Evolutionary conservation across 2,329 filamentous ascomycete species (phyloP).

Genomic region (Aspergillus caelatus): DNA sequence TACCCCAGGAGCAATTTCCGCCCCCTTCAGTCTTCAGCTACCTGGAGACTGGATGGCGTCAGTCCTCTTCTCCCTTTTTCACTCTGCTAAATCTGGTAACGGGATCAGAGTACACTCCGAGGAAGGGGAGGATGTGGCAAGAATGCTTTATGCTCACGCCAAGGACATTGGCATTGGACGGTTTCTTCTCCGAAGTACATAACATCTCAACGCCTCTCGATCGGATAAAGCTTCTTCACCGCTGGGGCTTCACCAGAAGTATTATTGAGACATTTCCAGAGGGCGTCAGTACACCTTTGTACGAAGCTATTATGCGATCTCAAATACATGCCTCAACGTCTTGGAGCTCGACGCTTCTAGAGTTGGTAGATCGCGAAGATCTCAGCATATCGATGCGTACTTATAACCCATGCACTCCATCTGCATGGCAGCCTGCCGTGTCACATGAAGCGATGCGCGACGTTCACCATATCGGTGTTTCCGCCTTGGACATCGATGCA

Average conservation of each 20-base stretch:
- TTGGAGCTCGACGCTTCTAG: constrained; percentile 73
- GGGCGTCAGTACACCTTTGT: constrained; percentile 75
- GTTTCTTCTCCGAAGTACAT: constrained; percentile 64
- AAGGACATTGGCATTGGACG: constrained; percentile 70
- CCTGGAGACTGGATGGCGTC: constrained; percentile 47
- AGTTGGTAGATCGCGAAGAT: constrained; percentile 79
- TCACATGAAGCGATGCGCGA: constrained; percentile 73
- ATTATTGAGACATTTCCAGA: constrained; percentile 84
- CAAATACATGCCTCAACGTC: constrained; percentile 77
- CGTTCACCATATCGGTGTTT: constrained; percentile 71
- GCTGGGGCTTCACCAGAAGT: constrained; percentile 63
- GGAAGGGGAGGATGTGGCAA: constrained; percentile 36
- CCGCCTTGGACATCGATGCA: constrained; percentile 51
- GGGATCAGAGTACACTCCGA: constrained; percentile 29
- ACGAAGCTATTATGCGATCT: constrained; percentile 81
- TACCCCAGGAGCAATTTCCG: constrained; percentile 54
- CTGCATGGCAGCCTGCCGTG: constrained; percentile 45
- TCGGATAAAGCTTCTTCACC: constrained; percentile 73
- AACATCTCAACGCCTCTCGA: constrained; percentile 56
- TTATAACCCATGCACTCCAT: constrained; percentile 41
- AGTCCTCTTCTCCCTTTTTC: constrained; percentile 46
- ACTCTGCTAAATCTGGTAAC: constrained; percentile 54
- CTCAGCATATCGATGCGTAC: constrained; percentile 67
- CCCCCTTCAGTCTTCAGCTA: constrained; percentile 65
- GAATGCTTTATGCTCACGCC: constrained; percentile 55